phyloP scores from a whole-genome alignment of 371 early-diverging fungal genomes.

The Mortierella polycephala region DNA sequence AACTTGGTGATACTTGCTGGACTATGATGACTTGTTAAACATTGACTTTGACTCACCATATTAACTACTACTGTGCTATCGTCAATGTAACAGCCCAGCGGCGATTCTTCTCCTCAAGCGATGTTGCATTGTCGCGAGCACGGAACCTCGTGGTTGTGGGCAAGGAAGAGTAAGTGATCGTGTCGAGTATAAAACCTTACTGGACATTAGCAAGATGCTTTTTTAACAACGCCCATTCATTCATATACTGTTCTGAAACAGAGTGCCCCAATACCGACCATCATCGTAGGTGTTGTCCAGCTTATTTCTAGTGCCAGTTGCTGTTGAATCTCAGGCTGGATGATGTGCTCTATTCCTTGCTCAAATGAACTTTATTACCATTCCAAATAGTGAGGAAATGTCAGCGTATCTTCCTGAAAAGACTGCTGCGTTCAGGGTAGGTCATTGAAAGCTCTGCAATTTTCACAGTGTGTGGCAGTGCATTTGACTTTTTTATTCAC shows the following conservation, averaged over 20 bases:
- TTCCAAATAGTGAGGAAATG: conserved; percentile 15
- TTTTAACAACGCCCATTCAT: background rate
- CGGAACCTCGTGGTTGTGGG: conserved; percentile 20
- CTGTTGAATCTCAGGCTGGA: background rate
- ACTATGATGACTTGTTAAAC: no score
- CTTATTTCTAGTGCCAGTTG: background rate
- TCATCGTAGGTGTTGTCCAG: no score
- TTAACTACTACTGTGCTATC: background rate
- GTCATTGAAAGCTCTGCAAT: background rate
- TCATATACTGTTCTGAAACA: background rate
- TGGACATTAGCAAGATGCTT: background rate
- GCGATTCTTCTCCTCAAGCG: conserved; percentile 20
- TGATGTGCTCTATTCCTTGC: background rate
- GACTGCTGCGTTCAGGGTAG: conserved; percentile 41
- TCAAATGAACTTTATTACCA: background rate
- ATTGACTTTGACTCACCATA: background rate
- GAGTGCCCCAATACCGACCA: no score
- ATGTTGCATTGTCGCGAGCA: conserved; percentile 14
- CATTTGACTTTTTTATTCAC: no score
- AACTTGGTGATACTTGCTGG: no score
- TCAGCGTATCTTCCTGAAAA: conserved; percentile 25
- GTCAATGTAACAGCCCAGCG: conserved; percentile 15
- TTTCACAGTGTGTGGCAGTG: background rate
- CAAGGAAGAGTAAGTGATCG: conserved; percentile 21
- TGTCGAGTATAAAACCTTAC: background rate